phyloP scores from a whole-genome alignment of 345 rosid species.

The Sisymbrium altissimum region DNA sequence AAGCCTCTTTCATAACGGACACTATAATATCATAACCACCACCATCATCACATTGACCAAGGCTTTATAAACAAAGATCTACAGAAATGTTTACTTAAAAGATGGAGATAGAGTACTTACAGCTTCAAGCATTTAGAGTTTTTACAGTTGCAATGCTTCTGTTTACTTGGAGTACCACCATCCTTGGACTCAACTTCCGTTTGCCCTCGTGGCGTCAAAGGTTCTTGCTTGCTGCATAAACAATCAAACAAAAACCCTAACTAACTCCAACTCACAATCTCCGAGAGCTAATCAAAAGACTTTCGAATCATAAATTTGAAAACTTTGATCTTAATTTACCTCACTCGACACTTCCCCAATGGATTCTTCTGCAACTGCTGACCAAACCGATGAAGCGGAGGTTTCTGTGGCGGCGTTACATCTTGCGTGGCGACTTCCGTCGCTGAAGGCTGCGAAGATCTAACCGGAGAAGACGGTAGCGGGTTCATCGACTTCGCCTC shows the following conservation, averaged over 20 bases:
- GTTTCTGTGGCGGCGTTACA: conserved; percentile 32
- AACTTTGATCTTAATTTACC: conserved; percentile 25
- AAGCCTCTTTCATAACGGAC: neutral
- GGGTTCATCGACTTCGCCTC: conserved; percentile 12
- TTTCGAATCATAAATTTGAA: neutral
- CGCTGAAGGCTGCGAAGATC: neutral
- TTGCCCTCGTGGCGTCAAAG: conserved; percentile 37
- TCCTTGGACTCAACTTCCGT: conserved; percentile 44
- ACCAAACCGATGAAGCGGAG: conserved; percentile 30
- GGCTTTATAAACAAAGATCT: neutral
- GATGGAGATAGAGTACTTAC: conserved; percentile 41
- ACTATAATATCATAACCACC: neutral
- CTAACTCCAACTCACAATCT: neutral
- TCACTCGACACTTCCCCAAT: conserved; percentile 27
- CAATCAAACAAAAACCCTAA: neutral
- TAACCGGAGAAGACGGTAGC: conserved; percentile 18
- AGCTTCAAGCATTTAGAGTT: conserved; percentile 72
- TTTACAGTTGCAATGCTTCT: conserved; percentile 74
- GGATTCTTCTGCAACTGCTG: conserved; percentile 46
- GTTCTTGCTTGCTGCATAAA: conserved; percentile 47
- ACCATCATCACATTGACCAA: neutral
- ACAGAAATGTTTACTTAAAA: neutral
- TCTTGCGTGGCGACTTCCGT: conserved; percentile 22
- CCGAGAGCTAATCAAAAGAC: neutral
- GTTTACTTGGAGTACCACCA: conserved; percentile 54